Base-by-base conservation (phyloP, 2,329 filamentous ascomycete species). In the Rhynchosporium secalis region DNA sequence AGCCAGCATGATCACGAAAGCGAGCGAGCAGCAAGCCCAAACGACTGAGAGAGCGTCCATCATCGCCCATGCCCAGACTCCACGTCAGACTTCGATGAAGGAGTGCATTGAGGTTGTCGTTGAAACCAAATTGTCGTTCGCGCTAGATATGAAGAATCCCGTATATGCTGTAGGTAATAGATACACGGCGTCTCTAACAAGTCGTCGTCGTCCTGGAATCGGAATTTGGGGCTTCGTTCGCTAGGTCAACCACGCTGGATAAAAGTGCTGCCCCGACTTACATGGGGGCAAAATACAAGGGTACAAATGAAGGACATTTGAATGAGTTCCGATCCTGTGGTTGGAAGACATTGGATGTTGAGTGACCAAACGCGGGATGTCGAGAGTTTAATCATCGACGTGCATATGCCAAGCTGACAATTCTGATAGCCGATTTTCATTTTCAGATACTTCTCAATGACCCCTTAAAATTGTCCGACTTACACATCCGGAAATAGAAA, bases 1-100 rank as follows among this genome's bases (percentile, higher is more conserved):
- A 3, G 46, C 36, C 28, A 51, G 31, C 61, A 63, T 60, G 15
- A 60, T 60, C 12, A 38, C n/a, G 41, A 63, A 38, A 4, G 56
- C 61, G 3, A 58, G 56, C 6, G 43, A 58, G 56, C 43, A 38
- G 46, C 56, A 58, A 5, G 31, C 20, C 54, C 54, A 56, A 28
- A 56, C 13, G 12, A 36, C 46, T 10, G 28, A 6, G 15, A 56
- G 54, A 56, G 40, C 40, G 40, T 56, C 54, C 41, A 31, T 5
- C 54, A 56, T 56, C 40, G 40, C 41, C 40, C 54, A 46, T 33
- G 13, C 26, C 31, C 41, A 31, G 28, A 46, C 28, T 46, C 40
- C 31, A 13, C 28, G 26, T 56, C 31, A 56, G 54, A 20, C 28
- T 13, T 31, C 43, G 12, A 33, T 20, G 26, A 33, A 33, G 9